Evolutionary conservation across 2,329 filamentous ascomycete genomes (phyloP), one percentile per base, ranked within the genome.

Genomic region (Lasiodiplodia theobromae): DNA sequence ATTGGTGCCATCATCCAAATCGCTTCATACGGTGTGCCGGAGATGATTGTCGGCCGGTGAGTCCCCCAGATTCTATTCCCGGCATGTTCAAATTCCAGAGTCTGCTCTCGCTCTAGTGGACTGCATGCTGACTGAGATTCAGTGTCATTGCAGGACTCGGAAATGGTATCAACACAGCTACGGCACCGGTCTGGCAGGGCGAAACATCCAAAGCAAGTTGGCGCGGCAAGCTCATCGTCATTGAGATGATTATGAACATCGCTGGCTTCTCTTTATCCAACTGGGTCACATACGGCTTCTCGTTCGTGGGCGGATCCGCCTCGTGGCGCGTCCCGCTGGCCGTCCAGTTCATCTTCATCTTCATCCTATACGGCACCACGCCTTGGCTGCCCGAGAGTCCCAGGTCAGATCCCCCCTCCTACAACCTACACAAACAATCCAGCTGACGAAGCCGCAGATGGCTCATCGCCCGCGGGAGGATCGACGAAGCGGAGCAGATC

Each of bases 221-320:
- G 75, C 71, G 83, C 69, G 82, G 83, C 18, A 83, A 82, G 58
- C 73, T 84, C 14, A 80, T 85, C 6, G 77, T 84, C 44, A 78
- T 85, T 28, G 82, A 85, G 62, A 80, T 86, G 75, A 83, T 83
- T 56, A 78, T 86, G 72, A 85, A 85, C 67, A 83, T 86, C 53
- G 80, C 78, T 21, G 86, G 85, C 2, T 86, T 85, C 69, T 80
- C 76, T 1, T 58, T 87, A 1, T 82, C 80, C 4, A 86, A 86
- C 54, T 87, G 85, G 84, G 79, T 87, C 12, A 86, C 81, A 8
- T 86, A 82, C 68, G 84, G 84, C 2, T 81, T 86, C 67, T 83
- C 81, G 6, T 87, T 83, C 71, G 72, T 80, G 1, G 73, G 71
- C 3, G 82, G 83, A 5, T 70, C 77, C 0, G 74, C 84, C 14